Evolutionary conservation across 2,329 filamentous ascomycete genomes (phyloP).

Genomic region (Dactylellina leptospora): DNA sequence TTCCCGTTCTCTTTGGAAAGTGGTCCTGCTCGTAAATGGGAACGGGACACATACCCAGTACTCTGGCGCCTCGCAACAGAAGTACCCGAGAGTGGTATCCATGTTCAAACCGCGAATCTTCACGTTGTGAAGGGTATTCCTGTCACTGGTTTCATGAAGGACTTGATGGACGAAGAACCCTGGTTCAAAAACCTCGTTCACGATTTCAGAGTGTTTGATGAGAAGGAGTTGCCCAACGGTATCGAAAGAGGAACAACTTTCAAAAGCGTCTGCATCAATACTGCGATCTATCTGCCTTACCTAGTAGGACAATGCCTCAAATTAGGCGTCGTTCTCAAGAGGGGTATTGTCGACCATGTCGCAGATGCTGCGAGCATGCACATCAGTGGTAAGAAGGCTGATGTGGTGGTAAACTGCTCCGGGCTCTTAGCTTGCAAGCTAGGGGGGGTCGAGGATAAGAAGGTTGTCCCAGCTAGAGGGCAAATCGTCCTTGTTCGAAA

Average conservation of each 20-base stretch:
- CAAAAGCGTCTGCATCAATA: conserved; percentile 90
- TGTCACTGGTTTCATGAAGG: conserved; percentile 68
- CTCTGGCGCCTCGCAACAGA: conserved; percentile 70
- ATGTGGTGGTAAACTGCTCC: conserved; percentile 84
- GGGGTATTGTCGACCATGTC: conserved; percentile 74
- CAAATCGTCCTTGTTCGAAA: conserved; percentile 87
- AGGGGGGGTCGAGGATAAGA: conserved; percentile 80
- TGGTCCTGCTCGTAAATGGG: conserved; percentile 34
- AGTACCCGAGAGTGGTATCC: conserved; percentile 79
- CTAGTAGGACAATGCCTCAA: conserved; percentile 80
- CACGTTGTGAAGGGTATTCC: conserved; percentile 14
- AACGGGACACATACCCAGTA: conserved; percentile 68
- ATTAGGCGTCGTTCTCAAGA: conserved; percentile 74
- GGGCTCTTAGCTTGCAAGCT: conserved; percentile 78
- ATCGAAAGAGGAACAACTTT: conserved; percentile 78
- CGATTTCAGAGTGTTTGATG: conserved; percentile 61
- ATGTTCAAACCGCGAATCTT: conserved; percentile 71
- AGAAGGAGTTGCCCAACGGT: conserved; percentile 63
- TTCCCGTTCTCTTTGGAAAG: conserved; percentile 61
- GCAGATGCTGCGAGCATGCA: conserved; percentile 72
- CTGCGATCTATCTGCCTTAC: conserved; percentile 85
- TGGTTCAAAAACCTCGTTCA: conserved; percentile 79
- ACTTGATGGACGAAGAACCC: conserved; percentile 72
- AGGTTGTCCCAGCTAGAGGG: conserved; percentile 78
- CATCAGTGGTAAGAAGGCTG: conserved; percentile 68